These are phyloP conservation scores for Penicillium vulpinum DNA, from an alignment of 2,329 filamentous ascomycete species.

Conservation along the genomic window DNA sequence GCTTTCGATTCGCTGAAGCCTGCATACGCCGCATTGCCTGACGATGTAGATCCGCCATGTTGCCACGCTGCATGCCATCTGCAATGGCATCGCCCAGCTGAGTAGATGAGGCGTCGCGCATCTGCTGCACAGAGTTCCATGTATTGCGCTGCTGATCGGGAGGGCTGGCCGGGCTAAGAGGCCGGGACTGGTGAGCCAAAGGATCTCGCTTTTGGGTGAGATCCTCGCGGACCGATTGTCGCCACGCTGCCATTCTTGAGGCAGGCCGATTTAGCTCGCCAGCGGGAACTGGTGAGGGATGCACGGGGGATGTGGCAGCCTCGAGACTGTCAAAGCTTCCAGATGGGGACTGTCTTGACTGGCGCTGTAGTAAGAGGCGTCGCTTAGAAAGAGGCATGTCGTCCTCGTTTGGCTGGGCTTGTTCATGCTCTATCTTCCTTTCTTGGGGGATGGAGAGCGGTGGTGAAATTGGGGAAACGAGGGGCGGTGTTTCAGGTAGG, in stretches of 20 bases:
- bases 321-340: conserved; percentile 43
- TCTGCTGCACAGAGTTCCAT: conserved; percentile 60
- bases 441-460: conserved; percentile 29
- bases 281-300: conserved; percentile 12
- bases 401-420: conserved; percentile 50
- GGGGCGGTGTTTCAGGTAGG: conserved; percentile 16
- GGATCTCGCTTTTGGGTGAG: conserved; percentile 45
- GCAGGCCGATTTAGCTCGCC: conserved; percentile 39
- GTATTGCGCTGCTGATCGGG: conserved; percentile 63
- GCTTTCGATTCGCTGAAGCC: conserved; percentile 50
- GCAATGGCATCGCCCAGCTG: conserved; percentile 66
- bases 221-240: conserved; percentile 64
- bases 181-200: conserved; percentile 30
- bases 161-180: conserved; percentile 37
- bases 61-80: conserved; percentile 72
- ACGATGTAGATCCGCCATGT: conserved; percentile 73
- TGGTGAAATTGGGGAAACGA: conserved; percentile 20
- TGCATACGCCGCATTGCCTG: conserved; percentile 82
- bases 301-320: background rate
- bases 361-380: conserved; percentile 60
- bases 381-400: conserved; percentile 72
- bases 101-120: conserved; percentile 59
- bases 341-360: conserved; percentile 50
- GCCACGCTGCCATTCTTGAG: conserved; percentile 65
- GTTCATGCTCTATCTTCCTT: conserved; percentile 4